A percentile compares a stretch with the other conserved stretches of the same genome.
Conservation (phyloP, 345 rosid genomes). For the Populus nigra region DNA sequence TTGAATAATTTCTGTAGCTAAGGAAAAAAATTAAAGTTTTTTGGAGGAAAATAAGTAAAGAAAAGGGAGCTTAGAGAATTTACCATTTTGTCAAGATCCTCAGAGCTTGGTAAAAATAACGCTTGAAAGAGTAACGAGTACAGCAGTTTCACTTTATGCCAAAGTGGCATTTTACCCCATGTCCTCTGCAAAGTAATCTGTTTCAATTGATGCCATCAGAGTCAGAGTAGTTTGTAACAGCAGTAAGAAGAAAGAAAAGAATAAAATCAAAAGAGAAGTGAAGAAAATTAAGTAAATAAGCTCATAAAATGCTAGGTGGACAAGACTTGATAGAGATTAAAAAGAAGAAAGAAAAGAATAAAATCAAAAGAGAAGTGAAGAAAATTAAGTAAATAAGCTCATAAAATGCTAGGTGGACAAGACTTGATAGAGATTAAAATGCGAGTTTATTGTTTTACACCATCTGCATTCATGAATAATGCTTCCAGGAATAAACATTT, state of each 20-base stretch:
- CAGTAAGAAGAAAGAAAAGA: neutral
- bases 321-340: neutral
- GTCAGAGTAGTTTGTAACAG: neutral
- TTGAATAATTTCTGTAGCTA: neutral
- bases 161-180: conserved; percentile 86
- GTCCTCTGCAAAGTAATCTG: conserved; percentile 78
- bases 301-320: neutral
- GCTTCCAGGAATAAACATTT: neutral
- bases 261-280: neutral
- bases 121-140: conserved; percentile 71
- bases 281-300: neutral
- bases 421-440: neutral
- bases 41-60: neutral
- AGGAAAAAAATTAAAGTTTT: neutral
- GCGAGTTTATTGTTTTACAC: neutral
- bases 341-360: neutral
- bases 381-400: neutral
- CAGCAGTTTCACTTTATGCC: conserved; percentile 75
- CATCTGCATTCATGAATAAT: neutral
- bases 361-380: neutral
- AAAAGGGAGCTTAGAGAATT: neutral
- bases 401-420: neutral
- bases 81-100: conserved; percentile 84
- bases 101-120: conserved; percentile 69
- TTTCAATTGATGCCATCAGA: conserved; percentile 12